Evolutionary conservation across 2,329 filamentous ascomycete species (phyloP).

Genomic region (Camillea tinctor): DNA sequence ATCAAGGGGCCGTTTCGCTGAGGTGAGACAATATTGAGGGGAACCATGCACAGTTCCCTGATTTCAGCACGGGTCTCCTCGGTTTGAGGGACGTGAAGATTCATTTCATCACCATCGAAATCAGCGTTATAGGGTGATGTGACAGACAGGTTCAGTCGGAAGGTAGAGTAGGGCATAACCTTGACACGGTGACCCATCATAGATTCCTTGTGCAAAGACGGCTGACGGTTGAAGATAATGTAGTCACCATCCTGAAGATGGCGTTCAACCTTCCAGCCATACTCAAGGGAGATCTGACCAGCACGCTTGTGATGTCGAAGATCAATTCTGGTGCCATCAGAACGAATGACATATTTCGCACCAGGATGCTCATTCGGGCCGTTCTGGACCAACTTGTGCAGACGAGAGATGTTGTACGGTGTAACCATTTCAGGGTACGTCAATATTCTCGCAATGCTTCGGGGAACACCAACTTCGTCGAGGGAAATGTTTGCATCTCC

Average conservation of each 20-base stretch:
- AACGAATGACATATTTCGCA: slow-evolving; percentile 93
- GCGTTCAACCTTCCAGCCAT: slow-evolving; percentile 98
- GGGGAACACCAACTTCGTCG: slow-evolving; percentile 94
- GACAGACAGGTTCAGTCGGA: slow-evolving; percentile 94
- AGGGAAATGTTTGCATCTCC: slow-evolving; percentile 95
- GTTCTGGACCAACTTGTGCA: slow-evolving; percentile 86
- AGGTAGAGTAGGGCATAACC: slow-evolving; percentile 99
- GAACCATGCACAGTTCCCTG: slow-evolving; percentile 94
- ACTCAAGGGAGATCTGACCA: slow-evolving; percentile 82
- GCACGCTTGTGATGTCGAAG: slow-evolving; percentile 88
- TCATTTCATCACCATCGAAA: slow-evolving; percentile 99
- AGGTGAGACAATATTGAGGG: slow-evolving; percentile 95
- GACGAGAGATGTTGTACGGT: slow-evolving; percentile 92
- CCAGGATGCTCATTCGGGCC: slow-evolving; percentile 94
- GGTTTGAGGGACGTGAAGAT: slow-evolving; percentile 96
- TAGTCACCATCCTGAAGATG: slow-evolving; percentile 95
- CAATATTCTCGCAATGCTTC: slow-evolving; percentile 86
- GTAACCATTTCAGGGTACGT: slow-evolving; percentile 98
- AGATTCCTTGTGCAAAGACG: slow-evolving; percentile 97
- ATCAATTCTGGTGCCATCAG: slow-evolving; percentile 92
- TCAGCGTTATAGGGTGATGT: slow-evolving; percentile 99
- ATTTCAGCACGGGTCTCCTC: slow-evolving; percentile 96
- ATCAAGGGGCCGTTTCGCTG: slow-evolving; percentile 96
- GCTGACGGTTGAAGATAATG: slow-evolving; percentile 99
- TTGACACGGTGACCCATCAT: slow-evolving; percentile 99